Evolutionary conservation across 148 eudicot genomes (phyloP).

Genomic region (Chenopodium berlandieri): DNA sequence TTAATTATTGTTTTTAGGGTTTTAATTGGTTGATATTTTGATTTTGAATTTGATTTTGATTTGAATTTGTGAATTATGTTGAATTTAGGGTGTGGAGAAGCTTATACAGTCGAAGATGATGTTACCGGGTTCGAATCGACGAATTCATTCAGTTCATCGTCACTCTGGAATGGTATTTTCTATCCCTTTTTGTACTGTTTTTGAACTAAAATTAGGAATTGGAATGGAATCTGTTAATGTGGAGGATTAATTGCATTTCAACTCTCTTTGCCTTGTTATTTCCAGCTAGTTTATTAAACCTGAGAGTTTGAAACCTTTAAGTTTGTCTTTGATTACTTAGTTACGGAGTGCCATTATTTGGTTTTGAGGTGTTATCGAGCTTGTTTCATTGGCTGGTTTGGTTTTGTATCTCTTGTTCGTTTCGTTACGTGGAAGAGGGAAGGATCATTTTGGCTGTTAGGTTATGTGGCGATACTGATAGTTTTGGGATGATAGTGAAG

Average conservation of each 20-base stretch:
- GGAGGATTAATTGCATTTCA: no score
- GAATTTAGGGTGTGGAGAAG: slow-evolving; percentile 78
- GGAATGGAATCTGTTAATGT: no score
- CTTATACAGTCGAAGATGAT: slow-evolving; percentile 93
- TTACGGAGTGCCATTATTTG: no score
- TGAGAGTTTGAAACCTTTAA: no score
- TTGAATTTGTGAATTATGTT: neutral
- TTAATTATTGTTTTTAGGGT: neutral
- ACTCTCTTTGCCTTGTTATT: neutral
- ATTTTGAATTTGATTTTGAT: no score
- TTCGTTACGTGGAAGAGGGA: no score
- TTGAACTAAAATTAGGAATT: no score
- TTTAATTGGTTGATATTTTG: neutral
- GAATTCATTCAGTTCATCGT: slow-evolving; percentile 86
- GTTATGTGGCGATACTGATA: neutral
- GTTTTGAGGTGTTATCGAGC: no score
- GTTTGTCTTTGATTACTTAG: no score
- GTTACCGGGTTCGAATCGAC: slow-evolving; percentile 88
- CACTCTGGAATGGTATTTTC: slow-evolving; percentile 82
- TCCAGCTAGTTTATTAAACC: neutral
- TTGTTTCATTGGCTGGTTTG: no score
- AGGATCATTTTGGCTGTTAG: no score
- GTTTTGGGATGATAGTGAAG: neutral
- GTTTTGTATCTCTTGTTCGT: no score
- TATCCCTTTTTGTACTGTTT: neutral